Conservation (phyloP, 1,284 basidiomycete genomes). For the Golubevia pallescens region DNA sequence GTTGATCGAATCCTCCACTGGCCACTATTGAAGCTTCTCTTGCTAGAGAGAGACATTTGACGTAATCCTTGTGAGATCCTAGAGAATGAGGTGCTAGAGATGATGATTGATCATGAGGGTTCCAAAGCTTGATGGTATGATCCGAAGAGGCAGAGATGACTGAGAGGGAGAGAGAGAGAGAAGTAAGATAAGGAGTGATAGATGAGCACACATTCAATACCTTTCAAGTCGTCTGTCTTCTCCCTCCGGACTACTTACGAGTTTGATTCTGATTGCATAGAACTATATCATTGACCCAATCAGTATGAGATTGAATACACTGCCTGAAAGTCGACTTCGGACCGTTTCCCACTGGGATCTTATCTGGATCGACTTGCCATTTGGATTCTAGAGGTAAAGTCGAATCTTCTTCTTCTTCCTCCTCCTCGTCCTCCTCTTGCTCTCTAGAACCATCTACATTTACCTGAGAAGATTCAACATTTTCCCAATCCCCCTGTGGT, state of each 20-base stretch:
- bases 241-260: slow-evolving; percentile 66
- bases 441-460: neutral
- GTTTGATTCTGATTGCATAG: slow-evolving; percentile 93
- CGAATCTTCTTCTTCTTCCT: neutral
- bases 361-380: slow-evolving; percentile 31
- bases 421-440: neutral
- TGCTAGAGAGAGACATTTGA: slow-evolving; percentile 72
- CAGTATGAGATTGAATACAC: slow-evolving; percentile 70
- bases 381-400: slow-evolving; percentile 4
- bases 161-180: slow-evolving; percentile 39
- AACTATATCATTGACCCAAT: slow-evolving; percentile 96
- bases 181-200: neutral
- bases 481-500: slow-evolving; percentile 6
- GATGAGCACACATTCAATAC: neutral
- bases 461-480: slow-evolving; percentile 3
- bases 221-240: neutral
- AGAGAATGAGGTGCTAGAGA: slow-evolving; percentile 74
- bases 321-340: slow-evolving; percentile 72
- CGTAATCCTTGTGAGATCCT: slow-evolving; percentile 91
- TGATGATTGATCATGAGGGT: slow-evolving; percentile 73
- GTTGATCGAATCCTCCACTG: slow-evolving; percentile 91
- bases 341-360: neutral
- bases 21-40: slow-evolving; percentile 67
- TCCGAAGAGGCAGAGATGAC: slow-evolving; percentile 95
- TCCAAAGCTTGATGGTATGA: slow-evolving; percentile 92